Evolutionary conservation across 495 filamentous ascomycete genomes (phyloP), one percentile per base, ranked within the genome.

Genomic region (Hypoxylon intermedium): DNA sequence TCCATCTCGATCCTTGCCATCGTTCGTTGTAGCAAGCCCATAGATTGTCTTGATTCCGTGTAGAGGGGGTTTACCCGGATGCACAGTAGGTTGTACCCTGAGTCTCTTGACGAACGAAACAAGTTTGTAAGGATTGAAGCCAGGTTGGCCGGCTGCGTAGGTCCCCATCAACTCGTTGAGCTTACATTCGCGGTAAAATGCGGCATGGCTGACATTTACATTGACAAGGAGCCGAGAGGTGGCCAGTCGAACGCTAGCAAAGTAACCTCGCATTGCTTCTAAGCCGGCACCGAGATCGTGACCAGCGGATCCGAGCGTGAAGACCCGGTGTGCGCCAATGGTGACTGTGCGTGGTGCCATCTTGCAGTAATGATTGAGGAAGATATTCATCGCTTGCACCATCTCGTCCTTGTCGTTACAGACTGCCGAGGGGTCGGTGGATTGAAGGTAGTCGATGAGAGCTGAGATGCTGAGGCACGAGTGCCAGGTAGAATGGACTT

Each of bases 211-310:
- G 5, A 73, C 60, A 30, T 76, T 72, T 12, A 86, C 79, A 43
- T 86, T 86, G 6, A 85, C 69, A 5, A 85, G 67, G 4, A 84
- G 48, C 6, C 84, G 77, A n/a, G 77, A 74, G 6, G 84, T 85
- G 2, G 82, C 82, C 3, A 77, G 73, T 31, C 84, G 79, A n/a
- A 83, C 79, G 69, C 83, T 86, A 13, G 79, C 67, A 63, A 82
- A 85, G 62, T 76, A 87, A 0, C 85, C 84, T 40, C 83, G 73
- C 1, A 83, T 60, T 0, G 78, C 82, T 12, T 75, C 72, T 0
- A 87, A 72, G 7, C 81, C 81, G 30, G 64, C 70, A 9, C 75
- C 75, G 7, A 78, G 67, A n/a, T 50, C 5, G 34, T 47, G 28
- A 50, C n/a, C 45, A 42, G 13, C 26, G 21, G 21, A 34, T 58